phyloP scores from a whole-genome alignment of 2,329 filamentous ascomycete genomes.

The Macroventuria anomochaeta region DNA sequence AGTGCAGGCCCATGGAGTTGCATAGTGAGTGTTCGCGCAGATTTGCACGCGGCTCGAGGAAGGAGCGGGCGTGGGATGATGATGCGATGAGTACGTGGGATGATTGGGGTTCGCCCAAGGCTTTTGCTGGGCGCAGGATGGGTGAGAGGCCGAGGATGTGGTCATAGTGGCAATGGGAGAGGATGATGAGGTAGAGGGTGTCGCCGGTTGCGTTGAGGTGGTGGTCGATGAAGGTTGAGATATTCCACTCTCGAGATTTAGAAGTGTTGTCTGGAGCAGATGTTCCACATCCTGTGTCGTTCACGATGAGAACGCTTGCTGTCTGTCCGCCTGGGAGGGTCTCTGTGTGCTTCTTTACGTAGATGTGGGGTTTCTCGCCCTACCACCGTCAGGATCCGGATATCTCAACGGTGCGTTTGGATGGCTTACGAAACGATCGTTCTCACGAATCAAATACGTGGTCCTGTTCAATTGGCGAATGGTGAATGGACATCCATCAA shows the following conservation, averaged over 20 bases:
- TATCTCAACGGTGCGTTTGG: background rate
- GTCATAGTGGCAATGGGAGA: constrained; percentile 23
- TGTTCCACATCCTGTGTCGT: constrained; percentile 14
- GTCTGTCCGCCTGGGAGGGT: background rate
- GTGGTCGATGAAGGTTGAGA: constrained; percentile 19
- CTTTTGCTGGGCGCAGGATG: constrained; percentile 1
- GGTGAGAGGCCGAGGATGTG: constrained; percentile 18
- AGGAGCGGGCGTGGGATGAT: background rate
- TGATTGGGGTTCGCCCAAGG: background rate
- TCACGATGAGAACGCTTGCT: constrained; percentile 8
- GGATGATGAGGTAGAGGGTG: constrained; percentile 18
- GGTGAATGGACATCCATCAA: constrained; percentile 21
- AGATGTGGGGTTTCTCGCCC: constrained; percentile 14
- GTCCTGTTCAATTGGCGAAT: constrained; percentile 19
- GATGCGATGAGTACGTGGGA: background rate
- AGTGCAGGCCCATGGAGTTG: background rate
- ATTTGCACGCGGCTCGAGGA: constrained; percentile 1
- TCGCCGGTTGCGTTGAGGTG: constrained; percentile 12
- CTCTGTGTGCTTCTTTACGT: constrained; percentile 16
- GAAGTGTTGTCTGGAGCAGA: background rate
- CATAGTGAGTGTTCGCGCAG: constrained; percentile 13
- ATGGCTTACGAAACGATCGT: constrained; percentile 17
- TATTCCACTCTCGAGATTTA: constrained; percentile 6
- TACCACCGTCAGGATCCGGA: background rate
- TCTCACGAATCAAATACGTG: constrained; percentile 18